Percentiles rank a stretch among this genome's conserved stretches.
Evolutionary conservation across 371 early-diverging fungal genomes (phyloP).

Genomic region (Mortierella sp.): DNA sequence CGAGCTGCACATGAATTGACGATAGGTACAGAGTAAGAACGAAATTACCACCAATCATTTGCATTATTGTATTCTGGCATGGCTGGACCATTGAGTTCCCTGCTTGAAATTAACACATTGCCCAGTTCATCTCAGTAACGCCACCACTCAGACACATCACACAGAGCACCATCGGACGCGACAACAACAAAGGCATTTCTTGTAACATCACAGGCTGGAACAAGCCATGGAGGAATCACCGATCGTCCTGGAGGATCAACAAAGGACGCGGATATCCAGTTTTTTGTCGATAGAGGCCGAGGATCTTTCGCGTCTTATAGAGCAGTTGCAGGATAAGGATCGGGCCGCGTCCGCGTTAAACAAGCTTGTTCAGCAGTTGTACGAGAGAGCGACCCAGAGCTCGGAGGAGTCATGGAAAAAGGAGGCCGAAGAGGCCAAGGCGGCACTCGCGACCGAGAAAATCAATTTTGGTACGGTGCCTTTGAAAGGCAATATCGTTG

Average conservation of each 20-base stretch:
- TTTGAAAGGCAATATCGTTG: no score
- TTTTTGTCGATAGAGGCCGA: conserved; percentile 30
- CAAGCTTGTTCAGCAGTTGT: conserved; percentile 26
- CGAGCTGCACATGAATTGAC: no score
- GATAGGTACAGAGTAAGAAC: no score
- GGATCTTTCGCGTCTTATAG: conserved; percentile 27
- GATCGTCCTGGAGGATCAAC: conserved; percentile 29
- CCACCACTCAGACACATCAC: no score
- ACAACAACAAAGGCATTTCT: neutral
- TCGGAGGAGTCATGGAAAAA: conserved; percentile 30
- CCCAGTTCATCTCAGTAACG: no score
- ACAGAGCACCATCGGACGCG: conserved; percentile 5
- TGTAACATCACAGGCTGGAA: conserved; percentile 2
- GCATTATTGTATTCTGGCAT: no score
- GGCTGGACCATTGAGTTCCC: no score
- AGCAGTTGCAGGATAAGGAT: conserved; percentile 24
- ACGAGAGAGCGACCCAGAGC: conserved; percentile 21
- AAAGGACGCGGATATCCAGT: conserved; percentile 37
- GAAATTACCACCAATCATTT: no score
- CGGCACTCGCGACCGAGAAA: conserved; percentile 27
- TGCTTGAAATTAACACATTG: no score
- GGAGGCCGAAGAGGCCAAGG: conserved; percentile 40
- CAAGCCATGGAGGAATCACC: conserved; percentile 41
- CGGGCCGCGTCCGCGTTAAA: conserved; percentile 13
- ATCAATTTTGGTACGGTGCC: conserved; percentile 25